Evolutionary conservation across 306 rosid genomes (phyloP).

Genomic region (Datisca glomerata): DNA sequence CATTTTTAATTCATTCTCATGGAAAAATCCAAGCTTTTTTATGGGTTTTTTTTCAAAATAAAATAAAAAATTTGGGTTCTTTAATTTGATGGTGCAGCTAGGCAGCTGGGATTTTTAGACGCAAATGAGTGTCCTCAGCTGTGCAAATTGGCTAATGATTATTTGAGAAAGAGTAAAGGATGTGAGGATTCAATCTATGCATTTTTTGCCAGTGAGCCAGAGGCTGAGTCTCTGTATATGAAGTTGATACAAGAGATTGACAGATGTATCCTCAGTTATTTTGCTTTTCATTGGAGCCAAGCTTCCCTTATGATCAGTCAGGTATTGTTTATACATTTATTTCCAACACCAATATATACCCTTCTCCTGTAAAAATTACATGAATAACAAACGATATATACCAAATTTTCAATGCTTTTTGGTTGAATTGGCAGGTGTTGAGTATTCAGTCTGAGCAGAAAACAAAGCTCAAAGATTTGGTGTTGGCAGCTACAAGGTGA

Average conservation of each 20-base stretch:
- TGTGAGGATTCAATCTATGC: constrained; percentile 42
- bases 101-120: constrained; percentile 64
- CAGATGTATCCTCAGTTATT: constrained; percentile 57
- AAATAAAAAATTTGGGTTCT: neutral
- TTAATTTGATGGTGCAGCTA: constrained; percentile 28
- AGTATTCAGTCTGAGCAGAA: constrained; percentile 33
- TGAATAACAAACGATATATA: no score
- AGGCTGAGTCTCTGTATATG: constrained; percentile 26
- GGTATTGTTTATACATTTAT: no score
- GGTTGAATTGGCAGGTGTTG: constrained; percentile 31
- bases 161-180: constrained; percentile 39
- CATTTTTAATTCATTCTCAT: no score
- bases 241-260: constrained; percentile 55
- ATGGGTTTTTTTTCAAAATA: neutral
- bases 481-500: constrained; percentile 71
- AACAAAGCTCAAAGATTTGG: constrained; percentile 33
- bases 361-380: no score
- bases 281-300: constrained; percentile 78
- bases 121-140: constrained; percentile 37
- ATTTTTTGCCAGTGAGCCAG: constrained; percentile 28
- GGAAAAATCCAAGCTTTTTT: neutral
- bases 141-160: constrained; percentile 42
- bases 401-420: no score
- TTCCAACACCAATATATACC: no score
- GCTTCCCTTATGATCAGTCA: constrained; percentile 39